Evolutionary conservation across 495 filamentous ascomycete species (phyloP), one percentile per base, ranked within the genome.

Genomic region (Apiosordaria backusii): DNA sequence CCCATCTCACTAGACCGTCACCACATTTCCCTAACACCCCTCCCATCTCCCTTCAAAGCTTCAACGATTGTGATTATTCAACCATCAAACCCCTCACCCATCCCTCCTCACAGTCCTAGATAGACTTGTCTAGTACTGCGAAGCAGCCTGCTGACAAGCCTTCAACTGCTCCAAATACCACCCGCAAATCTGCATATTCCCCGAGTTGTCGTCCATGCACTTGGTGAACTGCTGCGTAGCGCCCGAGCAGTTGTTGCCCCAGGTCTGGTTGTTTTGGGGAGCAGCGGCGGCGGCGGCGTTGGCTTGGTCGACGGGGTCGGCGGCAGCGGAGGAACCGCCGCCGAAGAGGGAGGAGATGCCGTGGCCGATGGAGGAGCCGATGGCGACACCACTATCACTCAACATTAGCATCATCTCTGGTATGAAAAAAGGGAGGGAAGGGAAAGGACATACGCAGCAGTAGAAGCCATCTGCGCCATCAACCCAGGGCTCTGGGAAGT

Each of bases 101-200:
- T 9, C 27, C 45, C 21, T 27, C 22, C 5, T 23, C 57, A 40
- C 50, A 45, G 29, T 26, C n/a, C 27, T 29, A 45, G 29, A 27
- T 4, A 54, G 58, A 22, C 65, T 78, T 29, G 3, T 29, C 16
- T 91, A 97, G 82, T 96, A 97, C 76, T 88, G 90, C 79, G 83
- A 90, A 62, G 94, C 91, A 71, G 93, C 92, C 72, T 84, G 81
- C 85, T 98, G 94, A 85, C 94, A 98, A 61, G 62, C 62, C 62
- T 66, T 61, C 77, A 99, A 82, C 86, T 99, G 95, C 78, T 98
- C 94, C 72, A 99, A 79, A 77, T 99, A 99, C 95, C 95, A 99
- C 68, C 89, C 88, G 81, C 95, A 99, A 72, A 97, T 97, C 77
- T 90, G 88, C 89, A 98, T 88, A 77, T 95, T 90, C 64, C 96